Evolutionary conservation across 192 early-diverging fungal species (phyloP).

Genomic region (Backusella australiensis): DNA sequence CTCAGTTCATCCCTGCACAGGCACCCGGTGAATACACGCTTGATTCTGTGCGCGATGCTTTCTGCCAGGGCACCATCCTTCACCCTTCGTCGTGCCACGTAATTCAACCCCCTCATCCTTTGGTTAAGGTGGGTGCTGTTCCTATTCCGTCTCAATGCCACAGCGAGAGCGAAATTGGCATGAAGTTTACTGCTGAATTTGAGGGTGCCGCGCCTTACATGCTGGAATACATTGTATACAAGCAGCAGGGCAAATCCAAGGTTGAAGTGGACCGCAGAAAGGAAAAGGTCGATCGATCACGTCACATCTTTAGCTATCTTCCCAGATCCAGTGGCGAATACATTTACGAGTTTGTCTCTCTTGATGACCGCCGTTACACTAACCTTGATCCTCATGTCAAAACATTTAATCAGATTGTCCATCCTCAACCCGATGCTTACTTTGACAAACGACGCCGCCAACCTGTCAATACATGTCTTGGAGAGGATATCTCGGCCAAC

Average conservation of each 20-base stretch:
- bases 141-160: constrained; percentile 39
- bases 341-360: constrained; percentile 31
- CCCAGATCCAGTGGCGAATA: constrained; percentile 36
- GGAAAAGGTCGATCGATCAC: constrained; percentile 24
- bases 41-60: constrained; percentile 29
- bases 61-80: constrained; percentile 31
- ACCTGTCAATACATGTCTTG: constrained; percentile 34
- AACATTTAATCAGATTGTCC: constrained; percentile 35
- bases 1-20: constrained; percentile 16
- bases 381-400: constrained; percentile 10
- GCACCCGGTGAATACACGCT: constrained; percentile 39
- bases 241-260: constrained; percentile 6
- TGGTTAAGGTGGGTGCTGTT: constrained; percentile 7
- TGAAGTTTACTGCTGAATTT: constrained; percentile 31
- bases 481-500: constrained; percentile 31
- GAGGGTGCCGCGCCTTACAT: constrained; percentile 31
- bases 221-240: constrained; percentile 24
- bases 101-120: constrained; percentile 33
- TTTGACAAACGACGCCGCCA: constrained; percentile 11
- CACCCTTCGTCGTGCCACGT: constrained; percentile 35
- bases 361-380: constrained; percentile 34
- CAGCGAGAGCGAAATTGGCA: constrained; percentile 33
- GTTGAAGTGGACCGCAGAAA: constrained; percentile 2
- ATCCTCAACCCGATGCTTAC: constrained; percentile 43
- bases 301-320: constrained; percentile 30